Evolutionary conservation across 768 basidiomycete genomes (phyloP), one percentile per base, ranked within the genome.

Genomic region (Ephemerocybe angulata): DNA sequence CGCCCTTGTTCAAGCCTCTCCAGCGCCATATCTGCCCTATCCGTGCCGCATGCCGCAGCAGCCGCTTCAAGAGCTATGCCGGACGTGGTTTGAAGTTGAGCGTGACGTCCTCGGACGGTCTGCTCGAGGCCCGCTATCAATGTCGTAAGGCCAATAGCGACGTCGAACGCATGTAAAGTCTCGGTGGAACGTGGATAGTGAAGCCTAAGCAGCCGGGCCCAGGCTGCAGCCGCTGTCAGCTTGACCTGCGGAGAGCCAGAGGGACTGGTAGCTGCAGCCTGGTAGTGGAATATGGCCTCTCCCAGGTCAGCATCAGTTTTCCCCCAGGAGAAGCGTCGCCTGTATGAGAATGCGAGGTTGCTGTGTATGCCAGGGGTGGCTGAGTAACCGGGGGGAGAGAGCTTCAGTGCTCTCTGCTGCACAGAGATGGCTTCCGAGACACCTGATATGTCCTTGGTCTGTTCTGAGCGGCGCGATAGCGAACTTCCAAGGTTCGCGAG

Each of bases 91-190:
- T n/a, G n/a, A n/a, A n/a, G n/a, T n/a, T n/a, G n/a, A n/a, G n/a
- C n/a, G n/a, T n/a, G n/a, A n/a, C n/a, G n/a, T n/a, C n/a, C n/a
- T n/a, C n/a, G n/a, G n/a, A n/a, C n/a, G n/a, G n/a, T n/a, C n/a
- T n/a, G n/a, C n/a, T n/a, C n/a, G n/a, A n/a, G n/a, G n/a, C 7
- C 57, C 46, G 4, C 47, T 35, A 15, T 57, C 53, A 29, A 22
- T n/a, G 38, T 40, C 37, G 22, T 29, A 19, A 21, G 25, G 28
- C 15, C 27, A 52, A 3, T 33, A 33, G 27, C 38, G 27, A 7
- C 17, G 30, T 22, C 22, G 21, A 13, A 25, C 37, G 12, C 25
- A 22, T 15, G 19, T 28, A 12, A 28, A 25, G 22, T 29, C 35
- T 38, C 28, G 38, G n/a, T n/a, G n/a, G n/a, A 35, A 35, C 33